phyloP scores from a whole-genome alignment of 768 basidiomycete species.

The Basidioascus undulatus region DNA sequence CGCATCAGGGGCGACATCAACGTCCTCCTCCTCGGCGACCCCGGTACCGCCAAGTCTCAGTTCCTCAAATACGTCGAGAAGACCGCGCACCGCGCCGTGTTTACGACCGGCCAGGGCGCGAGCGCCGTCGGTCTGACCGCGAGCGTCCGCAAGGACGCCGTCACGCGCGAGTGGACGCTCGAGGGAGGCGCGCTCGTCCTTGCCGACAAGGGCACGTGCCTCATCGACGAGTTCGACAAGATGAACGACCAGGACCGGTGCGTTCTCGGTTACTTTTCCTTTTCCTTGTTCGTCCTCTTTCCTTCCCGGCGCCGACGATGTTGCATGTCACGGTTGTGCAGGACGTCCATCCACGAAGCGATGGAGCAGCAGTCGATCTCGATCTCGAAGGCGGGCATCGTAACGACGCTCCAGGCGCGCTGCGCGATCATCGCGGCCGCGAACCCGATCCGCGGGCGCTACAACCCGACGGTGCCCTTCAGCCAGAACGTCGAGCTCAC shows the following conservation, averaged over 20 bases:
- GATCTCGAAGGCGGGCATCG: constrained; percentile 95
- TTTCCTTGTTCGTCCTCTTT: not conserved
- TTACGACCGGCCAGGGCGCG: constrained; percentile 94
- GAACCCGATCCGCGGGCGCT: constrained; percentile 87
- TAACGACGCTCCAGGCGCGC: constrained; percentile 90
- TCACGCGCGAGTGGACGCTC: constrained; percentile 93
- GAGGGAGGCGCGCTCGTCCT: constrained; percentile 96
- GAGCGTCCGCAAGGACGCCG: constrained; percentile 92
- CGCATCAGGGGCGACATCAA: constrained; percentile 96
- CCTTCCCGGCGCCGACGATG: not conserved
- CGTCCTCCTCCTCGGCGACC: constrained; percentile 82
- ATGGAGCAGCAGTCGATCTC: constrained; percentile 99
- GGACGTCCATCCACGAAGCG: constrained; percentile 91
- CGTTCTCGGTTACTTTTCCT: not conserved
- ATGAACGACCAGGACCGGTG: constrained; percentile 90
- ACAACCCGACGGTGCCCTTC: constrained; percentile 96
- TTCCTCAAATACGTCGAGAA: constrained; percentile 98
- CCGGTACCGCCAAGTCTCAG: constrained; percentile 96
- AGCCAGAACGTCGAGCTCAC: constrained; percentile 96
- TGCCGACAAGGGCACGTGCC: constrained; percentile 88
- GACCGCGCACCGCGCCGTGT: constrained; percentile 90
- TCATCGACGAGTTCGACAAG: constrained; percentile 99
- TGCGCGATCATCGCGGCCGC: constrained; percentile 96
- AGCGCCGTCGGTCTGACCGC: constrained; percentile 96
- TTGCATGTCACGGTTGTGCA: too few species aligned